Evolutionary conservation across 2,329 filamentous ascomycete genomes (phyloP), one percentile per base, ranked within the genome.

Genomic region (Colletotrichum sp.): DNA sequence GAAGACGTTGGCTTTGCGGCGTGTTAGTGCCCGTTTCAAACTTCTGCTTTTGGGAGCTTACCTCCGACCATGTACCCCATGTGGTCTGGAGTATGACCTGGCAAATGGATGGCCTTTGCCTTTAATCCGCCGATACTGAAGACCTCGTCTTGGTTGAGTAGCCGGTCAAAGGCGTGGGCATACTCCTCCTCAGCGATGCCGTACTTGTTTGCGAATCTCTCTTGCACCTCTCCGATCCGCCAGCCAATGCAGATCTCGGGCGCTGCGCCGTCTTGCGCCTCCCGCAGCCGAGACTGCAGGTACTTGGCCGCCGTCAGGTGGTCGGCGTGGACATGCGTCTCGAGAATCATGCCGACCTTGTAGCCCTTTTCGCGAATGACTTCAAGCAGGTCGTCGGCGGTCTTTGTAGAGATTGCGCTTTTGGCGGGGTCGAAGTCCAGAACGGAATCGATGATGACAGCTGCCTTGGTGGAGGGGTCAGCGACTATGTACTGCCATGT

Each of bases 321-420:
- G 75, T 92, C 89, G 34, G 89, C 89, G 76, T 91, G 88, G 2
- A 85, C 87, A 79, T 92, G 90, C 0, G 91, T 92, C 78, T 92
- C 91, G 10, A 92, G 85, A 49, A 92, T 89, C 57, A 81, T 83
- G 6, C 83, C 82, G 36, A 92, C 80, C 2, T 78, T 85, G 79
- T 91, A 91, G 4, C 83, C 82, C 3, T 88, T 79, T 9, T 86
- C 79, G 4, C 78, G 75, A n/a, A 89, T 79, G 1, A 89, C 24
- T 0, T 82, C 76, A 1, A 92, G 83, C 1, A 92, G 78, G 0
- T 67, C 36, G 75, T 92, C 89, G 18, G 91, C 91, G 2, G 87
- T 82, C 1, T 78, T 60, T 0, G 90, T 92, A 15, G 81, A 85
- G 77, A 92, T 85, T 4, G 78, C 77, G 71, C 78, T 76, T 8